Evolutionary conservation across 2,329 filamentous ascomycete species (phyloP).

Genomic region (Monilinia polystroma): DNA sequence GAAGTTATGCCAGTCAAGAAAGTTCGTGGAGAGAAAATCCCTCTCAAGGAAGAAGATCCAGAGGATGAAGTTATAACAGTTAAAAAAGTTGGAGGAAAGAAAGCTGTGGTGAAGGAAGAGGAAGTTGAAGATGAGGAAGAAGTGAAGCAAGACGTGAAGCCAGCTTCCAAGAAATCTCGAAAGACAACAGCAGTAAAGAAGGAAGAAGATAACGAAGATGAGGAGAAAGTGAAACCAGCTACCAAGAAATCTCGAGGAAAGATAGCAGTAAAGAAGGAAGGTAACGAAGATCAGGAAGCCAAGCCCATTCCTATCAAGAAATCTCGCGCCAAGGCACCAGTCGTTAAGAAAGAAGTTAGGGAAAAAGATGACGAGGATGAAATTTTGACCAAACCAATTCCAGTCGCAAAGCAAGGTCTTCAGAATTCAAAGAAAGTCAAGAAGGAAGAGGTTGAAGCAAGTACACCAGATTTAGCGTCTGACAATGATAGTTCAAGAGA

Average conservation of each 20-base stretch:
- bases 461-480: background rate
- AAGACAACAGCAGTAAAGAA: slow-evolving; percentile 33
- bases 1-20: slow-evolving; percentile 40
- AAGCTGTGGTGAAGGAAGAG: slow-evolving; percentile 11
- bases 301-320: slow-evolving; percentile 35
- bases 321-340: slow-evolving; percentile 32
- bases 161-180: slow-evolving; percentile 21
- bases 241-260: slow-evolving; percentile 23
- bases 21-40: slow-evolving; percentile 6
- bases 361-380: slow-evolving; percentile 21
- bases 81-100: slow-evolving; percentile 33
- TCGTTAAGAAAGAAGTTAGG: slow-evolving; percentile 27
- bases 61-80: slow-evolving; percentile 34
- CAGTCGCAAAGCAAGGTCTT: background rate
- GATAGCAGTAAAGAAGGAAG: slow-evolving; percentile 33
- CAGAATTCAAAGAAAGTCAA: slow-evolving; percentile 12
- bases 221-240: background rate
- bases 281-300: slow-evolving; percentile 31
- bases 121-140: slow-evolving; percentile 5
- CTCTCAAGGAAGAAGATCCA: slow-evolving; percentile 19
- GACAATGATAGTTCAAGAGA: slow-evolving; percentile 3
- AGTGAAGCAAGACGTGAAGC: background rate
- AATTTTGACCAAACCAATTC: slow-evolving; percentile 4
- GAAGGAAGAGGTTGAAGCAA: background rate
- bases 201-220: slow-evolving; percentile 27